Conservation (phyloP, 2,329 filamentous ascomycete species). For the Clonostachys solani region DNA sequence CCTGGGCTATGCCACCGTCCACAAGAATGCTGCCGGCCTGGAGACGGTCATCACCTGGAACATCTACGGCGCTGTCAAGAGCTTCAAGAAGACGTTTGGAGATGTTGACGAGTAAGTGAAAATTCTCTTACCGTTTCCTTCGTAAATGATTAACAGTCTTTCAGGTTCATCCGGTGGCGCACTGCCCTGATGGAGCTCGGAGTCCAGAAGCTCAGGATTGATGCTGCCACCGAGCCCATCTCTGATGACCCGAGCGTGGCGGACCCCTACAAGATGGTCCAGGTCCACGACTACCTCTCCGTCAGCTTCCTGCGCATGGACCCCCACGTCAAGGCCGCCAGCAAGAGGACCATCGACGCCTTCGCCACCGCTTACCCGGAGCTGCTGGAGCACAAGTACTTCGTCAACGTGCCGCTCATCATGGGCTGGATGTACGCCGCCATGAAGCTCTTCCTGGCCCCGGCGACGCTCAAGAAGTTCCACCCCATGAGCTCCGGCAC, state of each 20-base stretch:
- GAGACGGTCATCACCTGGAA: conserved; percentile 81
- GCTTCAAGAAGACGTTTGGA: conserved; percentile 79
- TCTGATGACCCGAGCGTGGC: conserved; percentile 57
- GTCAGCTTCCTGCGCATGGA: conserved; percentile 85
- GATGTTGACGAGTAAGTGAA: conserved; percentile 69
- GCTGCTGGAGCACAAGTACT: conserved; percentile 81
- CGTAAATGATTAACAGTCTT: background rate
- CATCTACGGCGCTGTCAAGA: conserved; percentile 84
- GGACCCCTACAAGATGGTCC: conserved; percentile 87
- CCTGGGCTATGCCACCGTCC: conserved; percentile 76
- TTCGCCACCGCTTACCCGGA: conserved; percentile 86
- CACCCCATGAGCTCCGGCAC: conserved; percentile 72
- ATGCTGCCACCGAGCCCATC: conserved; percentile 64
- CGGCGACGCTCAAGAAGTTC: conserved; percentile 74
- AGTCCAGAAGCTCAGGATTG: conserved; percentile 68
- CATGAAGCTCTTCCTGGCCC: conserved; percentile 71
- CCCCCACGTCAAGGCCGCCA: conserved; percentile 69
- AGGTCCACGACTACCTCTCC: conserved; percentile 89
- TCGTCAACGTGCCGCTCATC: conserved; percentile 85
- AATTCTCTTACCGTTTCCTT: background rate
- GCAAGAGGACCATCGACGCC: conserved; percentile 74
- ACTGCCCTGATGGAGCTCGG: conserved; percentile 87
- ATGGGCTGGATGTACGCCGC: conserved; percentile 84
- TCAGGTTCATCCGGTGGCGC: conserved; percentile 84
- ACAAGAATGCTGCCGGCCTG: conserved; percentile 51